Conservation (phyloP, 1,284 basidiomycete species). For the Apiotrichum siamense region DNA sequence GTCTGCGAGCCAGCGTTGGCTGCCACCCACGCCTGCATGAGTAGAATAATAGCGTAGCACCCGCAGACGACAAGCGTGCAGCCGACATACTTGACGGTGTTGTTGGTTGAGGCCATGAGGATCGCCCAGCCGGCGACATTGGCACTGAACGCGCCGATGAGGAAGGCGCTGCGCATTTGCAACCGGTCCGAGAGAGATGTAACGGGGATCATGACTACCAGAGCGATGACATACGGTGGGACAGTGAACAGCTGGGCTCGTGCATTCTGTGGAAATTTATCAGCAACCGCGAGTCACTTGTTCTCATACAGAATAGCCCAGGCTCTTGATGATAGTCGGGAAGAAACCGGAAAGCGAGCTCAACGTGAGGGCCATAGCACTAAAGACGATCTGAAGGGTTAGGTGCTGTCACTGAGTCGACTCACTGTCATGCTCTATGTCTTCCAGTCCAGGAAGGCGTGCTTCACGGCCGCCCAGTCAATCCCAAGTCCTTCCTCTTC, state of each 20-base stretch:
- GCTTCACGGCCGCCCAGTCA: no score
- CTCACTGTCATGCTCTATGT: no score
- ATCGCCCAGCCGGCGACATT: constrained; percentile 38
- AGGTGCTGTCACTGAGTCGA: no score
- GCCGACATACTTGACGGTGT: constrained; percentile 34
- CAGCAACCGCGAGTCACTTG: no score
- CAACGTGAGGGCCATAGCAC: no score
- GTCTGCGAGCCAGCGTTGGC: constrained; percentile 17
- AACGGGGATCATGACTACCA: constrained; percentile 10
- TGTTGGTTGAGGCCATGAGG: constrained; percentile 27
- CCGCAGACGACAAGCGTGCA: constrained; percentile 34
- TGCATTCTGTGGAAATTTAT: no score
- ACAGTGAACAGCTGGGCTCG: constrained; percentile 51
- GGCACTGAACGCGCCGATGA: constrained; percentile 35
- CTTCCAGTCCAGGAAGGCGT: no score
- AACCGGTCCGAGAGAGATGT: constrained; percentile 13
- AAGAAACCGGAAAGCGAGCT: constrained; percentile 70
- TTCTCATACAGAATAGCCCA: constrained; percentile 53
- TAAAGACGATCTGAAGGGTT: no score
- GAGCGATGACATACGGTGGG: constrained; percentile 20
- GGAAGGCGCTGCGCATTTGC: constrained; percentile 16
- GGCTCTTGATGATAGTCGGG: constrained; percentile 64
- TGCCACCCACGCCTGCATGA: constrained; percentile 20
- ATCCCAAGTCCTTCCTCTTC: no score
- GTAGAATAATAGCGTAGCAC: constrained; percentile 32